Evolutionary conservation across 2,329 filamentous ascomycete species (phyloP), one percentile per base, ranked within the genome.

Genomic region (Volutella citrinella): DNA sequence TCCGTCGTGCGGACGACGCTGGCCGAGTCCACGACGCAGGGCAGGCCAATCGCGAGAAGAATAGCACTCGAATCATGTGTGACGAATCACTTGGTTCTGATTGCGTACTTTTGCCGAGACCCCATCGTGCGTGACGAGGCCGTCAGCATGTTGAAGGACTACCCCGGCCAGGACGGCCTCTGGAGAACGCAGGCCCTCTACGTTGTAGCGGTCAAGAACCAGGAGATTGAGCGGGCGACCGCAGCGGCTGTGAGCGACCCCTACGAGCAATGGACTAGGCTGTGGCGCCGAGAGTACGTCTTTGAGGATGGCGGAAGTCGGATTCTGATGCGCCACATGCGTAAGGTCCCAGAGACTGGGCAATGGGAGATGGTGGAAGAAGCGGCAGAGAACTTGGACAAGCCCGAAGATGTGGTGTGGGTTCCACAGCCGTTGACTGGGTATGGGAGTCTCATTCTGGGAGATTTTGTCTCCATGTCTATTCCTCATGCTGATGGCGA

Each of bases 301-400:
- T 61, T 64, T 13, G 60, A 64, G 23, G 48, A 63, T 8, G 55
- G 55, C 2, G 59, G 60, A 12, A 49, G 55, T 10, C 54, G 50
- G 1, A 34, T 59, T 10, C 12, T 63, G 3, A 49, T 63, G 7
- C 52, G 59, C 5, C 62, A 51, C 12, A 10, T 57, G 10, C 53
- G 50, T 1, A 57, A 45, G 12, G 35, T 56, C 10, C 23, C 33
- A 4, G 13, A 10, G 3, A 37, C 36, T 4, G 46, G 44, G 2
- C 19, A 41, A 7, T 52, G 49, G 49, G 14, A 32, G 3, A 21
- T 52, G 4, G 36, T 47, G 7, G 49, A 52, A 14, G 49, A 52
- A 28, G 34, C 25, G 3, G 34, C 40, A 3, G 29, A 46, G 5
- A 28, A 50, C 3, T n/a, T 21, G 5, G 30, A 33, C 3, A 38